Base-by-base conservation (phyloP, 2,329 filamentous ascomycete species). In the Sporothrix schenckii region DNA sequence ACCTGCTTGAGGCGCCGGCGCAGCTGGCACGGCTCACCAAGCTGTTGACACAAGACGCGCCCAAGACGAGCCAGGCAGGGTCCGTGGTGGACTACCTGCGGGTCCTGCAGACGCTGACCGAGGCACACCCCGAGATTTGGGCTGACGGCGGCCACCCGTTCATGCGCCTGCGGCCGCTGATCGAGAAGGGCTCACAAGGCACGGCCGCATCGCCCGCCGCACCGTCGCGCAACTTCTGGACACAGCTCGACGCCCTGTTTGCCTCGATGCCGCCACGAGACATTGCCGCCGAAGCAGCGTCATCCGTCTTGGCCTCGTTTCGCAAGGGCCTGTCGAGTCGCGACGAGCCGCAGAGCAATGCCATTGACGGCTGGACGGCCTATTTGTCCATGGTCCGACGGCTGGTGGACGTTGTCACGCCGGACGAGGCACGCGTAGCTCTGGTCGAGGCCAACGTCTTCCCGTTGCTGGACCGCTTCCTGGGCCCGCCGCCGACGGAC, bases 151-250 rank as follows among this genome's bases (percentile, higher is more conserved):
- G 85, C 70, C 80, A 85, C 1, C 83, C 87, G 0, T 74, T 86
- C 1, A 81, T 82, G 4, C 81, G 90, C 27, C 79, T 99, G 4
- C 86, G 87, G 66, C 83, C 88, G 10, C 95, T 96, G 74, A 82
- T 98, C 7, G 89, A 91, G 72, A 92, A 89, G 75, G 94, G 95
- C 2, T 97, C 94, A 0, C 92, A 97, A 76, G 87, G 89, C n/a
- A 91, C 91, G 3, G 83, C 69, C 4, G 21, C 66, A 0, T 58
- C 71, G 1, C 6, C 61, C 1, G 11, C 88, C 0, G 9, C 27
- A 1, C 24, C 63, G 16, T 34, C 80, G 84, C 3, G 86, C 58
- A 63, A 84, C 11, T 97, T 90, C 77, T 99, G 95, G 95, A 80
- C 84, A 34, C 87, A 86, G 19, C 78, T 97, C 44, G 83, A 85